Percentiles rank a stretch among this genome's conserved stretches.
phyloP scores from a whole-genome alignment of 139 green algal species.

The Closterium sp. region DNA sequence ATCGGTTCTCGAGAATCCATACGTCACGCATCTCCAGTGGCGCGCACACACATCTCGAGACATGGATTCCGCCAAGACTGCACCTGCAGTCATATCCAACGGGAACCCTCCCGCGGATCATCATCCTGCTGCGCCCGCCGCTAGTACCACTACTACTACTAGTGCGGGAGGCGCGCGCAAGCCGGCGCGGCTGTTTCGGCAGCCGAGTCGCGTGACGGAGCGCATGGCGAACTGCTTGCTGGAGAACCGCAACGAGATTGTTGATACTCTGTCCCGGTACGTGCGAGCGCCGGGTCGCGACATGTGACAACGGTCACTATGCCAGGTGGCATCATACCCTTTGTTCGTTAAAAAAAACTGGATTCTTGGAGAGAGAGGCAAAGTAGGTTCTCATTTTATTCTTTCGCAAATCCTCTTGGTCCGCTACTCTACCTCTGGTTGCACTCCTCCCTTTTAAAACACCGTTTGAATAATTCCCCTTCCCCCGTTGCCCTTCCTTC shows the following conservation, averaged over 20 bases:
- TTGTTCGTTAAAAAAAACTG: too few relatives aligned
- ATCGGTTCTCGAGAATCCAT: neutral
- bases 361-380: too few relatives aligned
- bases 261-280: neutral
- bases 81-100: neutral
- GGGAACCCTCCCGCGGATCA: neutral
- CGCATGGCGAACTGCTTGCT: constrained; percentile 1
- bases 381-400: too few relatives aligned
- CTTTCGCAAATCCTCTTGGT: too few relatives aligned
- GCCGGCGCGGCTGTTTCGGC: neutral
- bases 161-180: neutral
- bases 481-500: too few relatives aligned
- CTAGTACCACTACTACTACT: neutral
- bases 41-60: neutral
- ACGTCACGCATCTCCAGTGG: too few relatives aligned
- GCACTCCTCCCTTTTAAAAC: too few relatives aligned
- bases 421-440: too few relatives aligned
- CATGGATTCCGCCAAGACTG: neutral
- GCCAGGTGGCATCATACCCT: too few relatives aligned
- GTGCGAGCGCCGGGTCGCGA: neutral
- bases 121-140: neutral
- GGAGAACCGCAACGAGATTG: constrained; percentile 20
- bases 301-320: too few relatives aligned
- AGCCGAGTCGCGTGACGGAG: neutral
- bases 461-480: too few relatives aligned